Conservation (phyloP, 1,139 yeast species). For the Candida gigantensis region DNA sequence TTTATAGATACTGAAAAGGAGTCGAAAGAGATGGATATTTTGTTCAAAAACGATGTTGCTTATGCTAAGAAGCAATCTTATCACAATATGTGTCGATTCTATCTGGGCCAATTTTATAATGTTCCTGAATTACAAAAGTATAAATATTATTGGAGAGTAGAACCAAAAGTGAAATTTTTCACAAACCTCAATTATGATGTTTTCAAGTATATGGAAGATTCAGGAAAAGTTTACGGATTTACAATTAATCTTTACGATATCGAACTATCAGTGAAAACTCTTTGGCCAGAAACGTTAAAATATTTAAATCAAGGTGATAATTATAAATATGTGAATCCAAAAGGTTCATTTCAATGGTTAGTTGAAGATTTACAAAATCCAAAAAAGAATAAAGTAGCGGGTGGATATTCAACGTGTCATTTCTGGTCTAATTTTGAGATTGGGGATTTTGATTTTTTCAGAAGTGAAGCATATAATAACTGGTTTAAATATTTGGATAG, state of each 20-base stretch:
- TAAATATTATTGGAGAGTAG: constrained; percentile 76
- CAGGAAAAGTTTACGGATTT: constrained; percentile 69
- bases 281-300: constrained; percentile 70
- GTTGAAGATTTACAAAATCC: constrained; percentile 67
- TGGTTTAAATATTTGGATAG: constrained; percentile 68
- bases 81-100: constrained; percentile 69
- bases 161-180: constrained; percentile 70
- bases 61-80: constrained; percentile 66
- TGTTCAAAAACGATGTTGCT: constrained; percentile 53
- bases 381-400: constrained; percentile 48
- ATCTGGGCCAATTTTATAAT: constrained; percentile 63
- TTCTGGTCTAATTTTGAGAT: constrained; percentile 89
- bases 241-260: constrained; percentile 68
- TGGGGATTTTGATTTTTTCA: constrained; percentile 77
- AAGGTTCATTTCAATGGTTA: constrained; percentile 72
- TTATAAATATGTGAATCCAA: constrained; percentile 55
- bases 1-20: constrained; percentile 50
- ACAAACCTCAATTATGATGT: constrained; percentile 74
- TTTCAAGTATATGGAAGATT: constrained; percentile 68
- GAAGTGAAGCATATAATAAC: constrained; percentile 61
- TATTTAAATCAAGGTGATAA: constrained; percentile 59
- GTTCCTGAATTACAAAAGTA: constrained; percentile 55
- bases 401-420: constrained; percentile 83
- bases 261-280: constrained; percentile 57
- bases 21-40: constrained; percentile 34